phyloP scores from a whole-genome alignment of 2,329 filamentous ascomycete genomes.

The Daldinia sp. region DNA sequence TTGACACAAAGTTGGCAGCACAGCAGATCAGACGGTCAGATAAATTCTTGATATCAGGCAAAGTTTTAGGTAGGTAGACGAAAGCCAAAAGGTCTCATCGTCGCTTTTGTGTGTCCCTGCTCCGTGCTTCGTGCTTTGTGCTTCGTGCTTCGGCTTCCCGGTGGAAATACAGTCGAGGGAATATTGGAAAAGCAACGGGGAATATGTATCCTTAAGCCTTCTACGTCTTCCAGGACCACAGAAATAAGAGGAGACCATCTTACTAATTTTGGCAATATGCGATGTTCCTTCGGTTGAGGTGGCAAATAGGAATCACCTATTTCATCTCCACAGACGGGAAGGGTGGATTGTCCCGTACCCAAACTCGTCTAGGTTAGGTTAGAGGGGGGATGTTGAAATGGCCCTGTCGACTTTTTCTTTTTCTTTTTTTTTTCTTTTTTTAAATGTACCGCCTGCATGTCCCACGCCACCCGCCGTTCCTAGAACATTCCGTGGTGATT shows the following conservation, averaged over 20 bases:
- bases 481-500: slow-evolving; percentile 37
- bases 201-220: slow-evolving; percentile 33
- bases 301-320: slow-evolving; percentile 29
- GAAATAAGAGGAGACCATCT: slow-evolving; percentile 32
- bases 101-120: slow-evolving; percentile 29
- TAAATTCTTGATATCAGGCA: slow-evolving; percentile 22
- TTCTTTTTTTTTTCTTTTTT: no score
- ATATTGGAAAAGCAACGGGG: slow-evolving; percentile 21
- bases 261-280: slow-evolving; percentile 38
- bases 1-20: slow-evolving; percentile 32
- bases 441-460: slow-evolving; percentile 27
- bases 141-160: slow-evolving; percentile 23
- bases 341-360: slow-evolving; percentile 32
- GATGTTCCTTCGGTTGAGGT: slow-evolving; percentile 26
- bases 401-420: slow-evolving; percentile 6
- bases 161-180: slow-evolving; percentile 22
- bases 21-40: slow-evolving; percentile 24
- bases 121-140: no score
- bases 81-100: slow-evolving; percentile 5
- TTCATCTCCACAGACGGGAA: slow-evolving; percentile 37
- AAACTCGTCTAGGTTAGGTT: slow-evolving; percentile 5
- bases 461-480: slow-evolving; percentile 24
- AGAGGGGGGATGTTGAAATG: slow-evolving; percentile 16
- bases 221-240: slow-evolving; percentile 3
- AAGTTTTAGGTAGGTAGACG: slow-evolving; percentile 20